These are phyloP conservation scores for thale cress (Arabidopsis thaliana) DNA, from an alignment of 345 rosid species.

Conservation along the genomic window DNA sequence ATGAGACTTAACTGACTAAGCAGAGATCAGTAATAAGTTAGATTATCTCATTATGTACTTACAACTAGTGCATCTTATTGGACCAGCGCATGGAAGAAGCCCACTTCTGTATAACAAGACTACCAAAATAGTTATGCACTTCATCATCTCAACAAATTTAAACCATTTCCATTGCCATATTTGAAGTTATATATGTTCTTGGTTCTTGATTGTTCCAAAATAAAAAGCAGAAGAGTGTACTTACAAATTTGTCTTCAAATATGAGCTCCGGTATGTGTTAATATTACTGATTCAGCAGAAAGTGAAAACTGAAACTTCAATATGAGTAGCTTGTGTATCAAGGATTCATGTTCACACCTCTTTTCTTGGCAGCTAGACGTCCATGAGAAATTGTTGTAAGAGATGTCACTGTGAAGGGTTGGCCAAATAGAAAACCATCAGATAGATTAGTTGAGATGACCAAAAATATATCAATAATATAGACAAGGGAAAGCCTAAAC, in stretches of 20 bases:
- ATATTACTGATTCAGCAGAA: conserved; percentile 27
- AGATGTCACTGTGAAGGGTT: conserved; percentile 30
- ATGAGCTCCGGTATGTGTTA: conserved; percentile 39
- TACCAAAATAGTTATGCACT: background rate
- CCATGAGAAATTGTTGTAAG: conserved; percentile 33
- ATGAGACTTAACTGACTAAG: background rate
- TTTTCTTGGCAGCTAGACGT: conserved; percentile 12
- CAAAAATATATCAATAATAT: background rate
- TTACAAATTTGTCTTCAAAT: conserved; percentile 24
- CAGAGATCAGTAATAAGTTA: background rate
- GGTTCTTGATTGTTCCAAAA: background rate
- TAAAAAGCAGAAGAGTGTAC: conserved; percentile 3
- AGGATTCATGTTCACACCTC: background rate
- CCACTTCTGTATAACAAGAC: conserved; percentile 13
- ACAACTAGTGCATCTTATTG: background rate
- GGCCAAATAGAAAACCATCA: background rate
- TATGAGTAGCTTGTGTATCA: background rate
- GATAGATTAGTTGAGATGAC: background rate
- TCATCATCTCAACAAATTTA: background rate
- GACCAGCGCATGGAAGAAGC: conserved; percentile 21
- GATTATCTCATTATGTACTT: background rate
- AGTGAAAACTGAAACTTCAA: background rate
- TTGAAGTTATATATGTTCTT: background rate
- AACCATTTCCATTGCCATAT: background rate
- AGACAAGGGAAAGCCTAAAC: background rate